Evolutionary conservation across 805 yeast species (phyloP), one percentile per base, ranked within the genome.

Genomic region (Jamesozyma jinghongensis): DNA sequence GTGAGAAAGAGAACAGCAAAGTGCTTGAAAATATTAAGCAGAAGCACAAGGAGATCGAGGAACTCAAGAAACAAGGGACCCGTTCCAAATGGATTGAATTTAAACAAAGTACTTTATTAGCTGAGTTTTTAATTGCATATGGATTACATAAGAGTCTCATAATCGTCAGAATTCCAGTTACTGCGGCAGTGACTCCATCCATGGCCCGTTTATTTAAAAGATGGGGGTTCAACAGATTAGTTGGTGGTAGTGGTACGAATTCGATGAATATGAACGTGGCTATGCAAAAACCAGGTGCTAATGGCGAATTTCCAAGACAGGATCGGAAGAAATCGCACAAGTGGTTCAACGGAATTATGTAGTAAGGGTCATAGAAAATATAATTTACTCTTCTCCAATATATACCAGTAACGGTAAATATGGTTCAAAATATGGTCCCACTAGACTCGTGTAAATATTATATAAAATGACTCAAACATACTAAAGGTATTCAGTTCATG

Each of bases 101-200:
- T 32, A 59, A 54, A 39, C 54, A 57, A 22, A 53, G 60, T 6
- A 69, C 79, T 41, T 58, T 86, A 56, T 57, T 85, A 71, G 82
- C 97, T 0, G 97, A 90, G 61, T 77, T 86, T 50, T 79, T 84
- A 11, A 73, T 92, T 39, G 97, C 97, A 0, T 92, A 92, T 59
- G 95, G 95, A 2, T 67, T 92, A 35, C 97, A 92, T 67, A 92
- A 92, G 65, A 75, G 88, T 4, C 70, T 92, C 47, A 74, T 90
- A 19, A 75, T 90, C 45, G 73, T 92, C 32, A 73, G 98, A 47
- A 66, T 92, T 4, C 98, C 98, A 12, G 61, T 86, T 25, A 82
- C 97, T 0, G 96, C 96, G 0, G 94, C 95, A 2, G 73, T 88
- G 11, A 87, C 97, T 0, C 98, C 98, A 5, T 57, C 76, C 1